Evolutionary conservation across 768 basidiomycete species (phyloP).

Genomic region (Ephemerocybe angulata): DNA sequence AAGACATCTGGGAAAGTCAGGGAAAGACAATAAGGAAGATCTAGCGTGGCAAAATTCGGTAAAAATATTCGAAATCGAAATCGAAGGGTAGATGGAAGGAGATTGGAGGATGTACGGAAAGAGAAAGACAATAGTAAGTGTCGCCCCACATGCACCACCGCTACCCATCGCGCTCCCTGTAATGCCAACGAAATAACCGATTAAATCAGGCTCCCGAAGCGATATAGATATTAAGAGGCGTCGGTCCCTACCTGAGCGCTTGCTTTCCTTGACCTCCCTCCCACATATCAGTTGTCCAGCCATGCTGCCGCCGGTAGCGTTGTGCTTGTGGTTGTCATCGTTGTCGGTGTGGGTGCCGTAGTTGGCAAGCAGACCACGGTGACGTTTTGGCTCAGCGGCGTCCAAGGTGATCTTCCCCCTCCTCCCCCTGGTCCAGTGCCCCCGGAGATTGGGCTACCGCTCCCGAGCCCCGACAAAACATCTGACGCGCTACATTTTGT

Average conservation of each 20-base stretch:
- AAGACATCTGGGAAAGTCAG: not conserved
- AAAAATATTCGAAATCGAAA: not conserved
- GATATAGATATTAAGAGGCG: not conserved
- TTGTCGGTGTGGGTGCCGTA: not conserved
- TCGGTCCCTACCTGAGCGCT: constrained; percentile 1
- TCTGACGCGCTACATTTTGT: constrained; percentile 30
- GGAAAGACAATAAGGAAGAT: not conserved
- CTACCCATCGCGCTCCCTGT: not conserved
- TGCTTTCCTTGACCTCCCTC: not conserved
- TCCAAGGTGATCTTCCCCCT: constrained; percentile 12
- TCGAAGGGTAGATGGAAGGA: no score
- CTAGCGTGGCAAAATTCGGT: not conserved
- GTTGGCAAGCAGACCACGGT: constrained; percentile 11
- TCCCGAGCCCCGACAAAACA: constrained; percentile 18
- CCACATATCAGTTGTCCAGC: no score
- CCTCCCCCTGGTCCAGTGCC: no score
- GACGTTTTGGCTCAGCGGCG: constrained; percentile 17
- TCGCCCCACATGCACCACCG: not conserved
- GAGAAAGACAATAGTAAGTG: not conserved
- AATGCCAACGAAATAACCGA: not conserved
- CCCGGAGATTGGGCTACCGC: constrained; percentile 8
- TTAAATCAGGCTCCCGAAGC: not conserved
- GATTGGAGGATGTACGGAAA: no score
- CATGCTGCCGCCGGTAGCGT: no score
- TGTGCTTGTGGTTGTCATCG: not conserved